Evolutionary conservation across 2,329 filamentous ascomycete species (phyloP).

Genomic region (Aspergillus texensis): DNA sequence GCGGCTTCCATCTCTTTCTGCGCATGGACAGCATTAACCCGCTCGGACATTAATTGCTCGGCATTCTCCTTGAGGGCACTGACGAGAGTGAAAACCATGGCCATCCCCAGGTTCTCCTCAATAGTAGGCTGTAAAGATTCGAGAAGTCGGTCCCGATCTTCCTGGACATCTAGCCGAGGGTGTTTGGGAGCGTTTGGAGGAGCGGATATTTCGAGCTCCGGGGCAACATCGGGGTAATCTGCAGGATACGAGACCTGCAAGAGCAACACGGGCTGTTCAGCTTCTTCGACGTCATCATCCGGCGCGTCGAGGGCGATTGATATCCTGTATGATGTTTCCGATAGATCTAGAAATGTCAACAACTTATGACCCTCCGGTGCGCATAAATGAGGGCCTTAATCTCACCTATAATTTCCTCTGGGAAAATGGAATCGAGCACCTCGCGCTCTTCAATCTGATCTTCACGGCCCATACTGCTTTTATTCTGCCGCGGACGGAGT

Average conservation of each 20-base stretch:
- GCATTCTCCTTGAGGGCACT: constrained; percentile 85
- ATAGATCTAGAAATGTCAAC: constrained; percentile 67
- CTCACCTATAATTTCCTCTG: constrained; percentile 90
- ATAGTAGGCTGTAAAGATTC: constrained; percentile 72
- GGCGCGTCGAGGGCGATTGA: constrained; percentile 79
- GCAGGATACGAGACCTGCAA: constrained; percentile 89
- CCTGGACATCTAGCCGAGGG: constrained; percentile 74
- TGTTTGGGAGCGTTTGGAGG: constrained; percentile 71
- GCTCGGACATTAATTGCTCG: constrained; percentile 78
- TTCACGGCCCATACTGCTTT: constrained; percentile 60
- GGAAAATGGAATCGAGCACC: constrained; percentile 97
- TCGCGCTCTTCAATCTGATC: constrained; percentile 96
- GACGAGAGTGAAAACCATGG: constrained; percentile 93
- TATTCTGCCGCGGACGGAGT: constrained; percentile 27
- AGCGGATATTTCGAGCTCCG: constrained; percentile 75
- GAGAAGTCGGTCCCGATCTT: constrained; percentile 77
- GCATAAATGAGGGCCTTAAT: constrained; percentile 11
- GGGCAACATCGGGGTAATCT: constrained; percentile 85
- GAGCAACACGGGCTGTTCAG: constrained; percentile 69
- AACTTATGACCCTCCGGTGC: not conserved
- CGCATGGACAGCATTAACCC: constrained; percentile 65
- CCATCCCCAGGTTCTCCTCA: constrained; percentile 93
- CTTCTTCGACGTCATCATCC: constrained; percentile 63
- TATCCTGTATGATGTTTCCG: constrained; percentile 86
- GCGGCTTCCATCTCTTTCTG: constrained; percentile 56